Percentiles rank a stretch among this genome's conserved stretches.
Conservation (phyloP, 257 asterid genomes). For the Nicotiana knightiana region DNA sequence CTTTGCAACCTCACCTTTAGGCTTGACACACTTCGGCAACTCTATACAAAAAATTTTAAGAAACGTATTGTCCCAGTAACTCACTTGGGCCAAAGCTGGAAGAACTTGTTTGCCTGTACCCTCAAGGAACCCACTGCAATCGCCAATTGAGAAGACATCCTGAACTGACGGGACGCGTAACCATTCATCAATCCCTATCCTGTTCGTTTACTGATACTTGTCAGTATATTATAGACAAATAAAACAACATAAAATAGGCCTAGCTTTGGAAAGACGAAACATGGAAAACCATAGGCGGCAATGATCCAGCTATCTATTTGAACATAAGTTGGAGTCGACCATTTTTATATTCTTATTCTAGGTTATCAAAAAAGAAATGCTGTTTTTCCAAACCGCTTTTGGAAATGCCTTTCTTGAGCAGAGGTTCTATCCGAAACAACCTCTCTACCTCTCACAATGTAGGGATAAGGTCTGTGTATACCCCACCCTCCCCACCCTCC, state of each 20-base stretch:
- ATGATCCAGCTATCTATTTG: not conserved
- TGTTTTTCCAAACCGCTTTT: too few species aligned
- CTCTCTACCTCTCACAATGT: too few species aligned
- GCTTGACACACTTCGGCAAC: not conserved
- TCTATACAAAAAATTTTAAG: not conserved
- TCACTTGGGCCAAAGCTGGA: conserved; percentile 94
- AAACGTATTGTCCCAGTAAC: not conserved
- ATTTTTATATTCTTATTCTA: not conserved
- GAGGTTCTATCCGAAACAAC: too few species aligned
- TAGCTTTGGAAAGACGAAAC: not conserved
- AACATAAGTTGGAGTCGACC: not conserved
- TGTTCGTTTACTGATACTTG: conserved; percentile 14
- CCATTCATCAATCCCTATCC: conserved; percentile 98
- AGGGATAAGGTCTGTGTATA: too few species aligned
- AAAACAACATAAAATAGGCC: not conserved
- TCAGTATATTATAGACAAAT: not conserved
- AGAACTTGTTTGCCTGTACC: conserved; percentile 86
- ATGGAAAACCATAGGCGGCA: not conserved
- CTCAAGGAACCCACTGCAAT: conserved; percentile 92
- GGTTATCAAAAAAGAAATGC: too few species aligned
- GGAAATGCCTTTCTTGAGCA: too few species aligned
- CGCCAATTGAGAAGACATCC: conserved; percentile 91
- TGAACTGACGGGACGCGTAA: conserved; percentile 64
- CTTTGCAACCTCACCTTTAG: not conserved
- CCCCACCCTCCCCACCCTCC: too few species aligned